These are phyloP conservation scores for Diplocarpon mali DNA, from an alignment of 2,329 filamentous ascomycete genomes.

Conservation along the genomic window DNA sequence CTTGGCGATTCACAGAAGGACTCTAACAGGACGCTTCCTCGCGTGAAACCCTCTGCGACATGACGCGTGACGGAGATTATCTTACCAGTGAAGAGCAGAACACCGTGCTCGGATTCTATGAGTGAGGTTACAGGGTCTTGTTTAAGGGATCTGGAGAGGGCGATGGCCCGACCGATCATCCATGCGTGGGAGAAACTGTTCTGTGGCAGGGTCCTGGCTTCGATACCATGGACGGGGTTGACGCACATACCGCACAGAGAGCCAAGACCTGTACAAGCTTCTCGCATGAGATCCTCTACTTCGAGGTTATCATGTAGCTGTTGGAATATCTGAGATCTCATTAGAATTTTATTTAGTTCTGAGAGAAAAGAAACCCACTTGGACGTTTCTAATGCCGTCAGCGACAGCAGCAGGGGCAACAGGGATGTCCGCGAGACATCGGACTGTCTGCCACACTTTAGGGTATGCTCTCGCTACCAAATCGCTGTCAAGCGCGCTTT, in stretches of 20 bases:
- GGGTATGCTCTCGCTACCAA: conserved; percentile 26
- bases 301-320: conserved; percentile 16
- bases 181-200: conserved; percentile 29
- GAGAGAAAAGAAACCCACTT: conserved; percentile 7
- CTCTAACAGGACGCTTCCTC: conserved; percentile 22
- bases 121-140: conserved; percentile 20
- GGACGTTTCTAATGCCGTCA: conserved; percentile 14
- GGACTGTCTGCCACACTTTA: conserved; percentile 24
- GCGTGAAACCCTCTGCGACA: conserved; percentile 22
- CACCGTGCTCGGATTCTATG: conserved; percentile 20
- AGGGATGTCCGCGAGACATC: conserved; percentile 22
- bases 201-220: conserved; percentile 22
- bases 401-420: conserved; percentile 22
- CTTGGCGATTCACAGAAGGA: conserved; percentile 6
- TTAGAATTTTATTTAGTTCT: neutral
- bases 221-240: conserved; percentile 19
- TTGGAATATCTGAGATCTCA: conserved; percentile 13
- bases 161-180: conserved; percentile 49
- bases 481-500: conserved; percentile 22
- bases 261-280: conserved; percentile 20
- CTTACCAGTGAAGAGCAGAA: conserved; percentile 24
- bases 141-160: conserved; percentile 26
- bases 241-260: conserved; percentile 22
- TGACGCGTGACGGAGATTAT: conserved; percentile 22
- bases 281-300: conserved; percentile 23